These are phyloP conservation scores for Paralagenidium karlingii DNA, from an alignment of 352 stramenopile genomes.

Conservation along the genomic window DNA sequence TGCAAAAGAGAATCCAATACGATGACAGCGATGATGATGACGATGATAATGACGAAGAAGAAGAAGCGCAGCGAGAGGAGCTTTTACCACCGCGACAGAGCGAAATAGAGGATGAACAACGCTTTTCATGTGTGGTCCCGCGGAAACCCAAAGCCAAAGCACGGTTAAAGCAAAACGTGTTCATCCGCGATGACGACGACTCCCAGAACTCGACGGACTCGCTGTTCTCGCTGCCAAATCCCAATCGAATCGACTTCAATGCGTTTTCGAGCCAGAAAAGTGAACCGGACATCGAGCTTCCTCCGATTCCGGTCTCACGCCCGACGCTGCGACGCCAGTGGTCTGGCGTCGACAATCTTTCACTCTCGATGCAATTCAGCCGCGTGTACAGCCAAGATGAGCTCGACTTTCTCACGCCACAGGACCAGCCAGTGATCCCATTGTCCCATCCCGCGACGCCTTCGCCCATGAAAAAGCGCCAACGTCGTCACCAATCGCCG, in stretches of 20 bases:
- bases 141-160: too few relatives aligned
- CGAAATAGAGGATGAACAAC: too few relatives aligned
- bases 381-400: constrained; percentile 75
- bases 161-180: too few relatives aligned
- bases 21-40: too few relatives aligned
- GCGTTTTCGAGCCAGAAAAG: constrained; percentile 44
- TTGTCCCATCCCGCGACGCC: constrained; percentile 73
- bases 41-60: neutral
- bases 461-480: constrained; percentile 69
- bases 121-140: too few relatives aligned
- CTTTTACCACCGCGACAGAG: too few relatives aligned
- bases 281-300: constrained; percentile 52
- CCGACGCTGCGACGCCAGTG: constrained; percentile 15
- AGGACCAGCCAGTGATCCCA: constrained; percentile 71
- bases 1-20: too few relatives aligned
- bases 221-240: too few relatives aligned
- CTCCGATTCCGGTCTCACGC: constrained; percentile 10
- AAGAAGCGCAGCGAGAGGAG: too few relatives aligned
- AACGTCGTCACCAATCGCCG: constrained; percentile 18
- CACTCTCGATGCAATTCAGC: constrained; percentile 9
- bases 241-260: constrained; percentile 71
- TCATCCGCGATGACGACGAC: constrained; percentile 1
- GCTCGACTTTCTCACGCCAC: constrained; percentile 72
- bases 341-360: constrained; percentile 6
- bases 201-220: too few relatives aligned